phyloP scores from a whole-genome alignment of 352 stramenopile genomes.

The Globisporangium apiculatum region DNA sequence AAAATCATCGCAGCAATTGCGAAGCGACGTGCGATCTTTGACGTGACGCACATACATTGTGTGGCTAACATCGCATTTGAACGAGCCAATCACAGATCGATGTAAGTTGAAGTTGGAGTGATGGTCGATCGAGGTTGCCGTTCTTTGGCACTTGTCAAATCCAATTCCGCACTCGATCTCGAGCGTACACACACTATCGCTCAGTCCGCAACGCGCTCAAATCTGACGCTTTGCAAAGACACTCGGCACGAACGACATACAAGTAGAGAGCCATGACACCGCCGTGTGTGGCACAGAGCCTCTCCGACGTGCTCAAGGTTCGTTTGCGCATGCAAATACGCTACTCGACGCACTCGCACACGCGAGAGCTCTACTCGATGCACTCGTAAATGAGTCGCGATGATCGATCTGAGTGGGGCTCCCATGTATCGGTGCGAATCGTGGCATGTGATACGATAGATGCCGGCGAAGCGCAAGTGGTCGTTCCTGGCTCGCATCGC shows the following conservation, averaged over 20 bases:
- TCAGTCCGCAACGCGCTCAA: conserved; percentile 1
- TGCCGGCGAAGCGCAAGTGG: conserved; percentile 10
- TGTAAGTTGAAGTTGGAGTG: conserved; percentile 8
- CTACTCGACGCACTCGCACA: too few species aligned
- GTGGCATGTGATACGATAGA: not conserved
- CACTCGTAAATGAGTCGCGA: too few species aligned
- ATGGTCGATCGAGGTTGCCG: not conserved
- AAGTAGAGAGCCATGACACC: not conserved
- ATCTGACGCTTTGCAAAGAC: not conserved
- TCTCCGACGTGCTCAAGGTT: conserved; percentile 12
- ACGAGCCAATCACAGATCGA: conserved; percentile 6
- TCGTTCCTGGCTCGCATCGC: conserved; percentile 7
- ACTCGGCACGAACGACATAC: not conserved
- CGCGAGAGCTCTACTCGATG: too few species aligned
- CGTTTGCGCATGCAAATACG: too few species aligned
- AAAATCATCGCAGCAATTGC: too few species aligned
- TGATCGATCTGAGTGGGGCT: not conserved
- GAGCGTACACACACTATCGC: too few species aligned
- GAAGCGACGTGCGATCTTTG: not conserved
- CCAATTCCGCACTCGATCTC: too few species aligned
- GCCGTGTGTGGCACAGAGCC: not conserved
- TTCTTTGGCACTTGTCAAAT: conserved; percentile 3
- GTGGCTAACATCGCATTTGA: not conserved
- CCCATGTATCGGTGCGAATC: not conserved
- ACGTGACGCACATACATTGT: not conserved